Evolutionary conservation across 306 rosid species (phyloP), one percentile per base, ranked within the genome.

Genomic region (Alnus glutinosa): DNA sequence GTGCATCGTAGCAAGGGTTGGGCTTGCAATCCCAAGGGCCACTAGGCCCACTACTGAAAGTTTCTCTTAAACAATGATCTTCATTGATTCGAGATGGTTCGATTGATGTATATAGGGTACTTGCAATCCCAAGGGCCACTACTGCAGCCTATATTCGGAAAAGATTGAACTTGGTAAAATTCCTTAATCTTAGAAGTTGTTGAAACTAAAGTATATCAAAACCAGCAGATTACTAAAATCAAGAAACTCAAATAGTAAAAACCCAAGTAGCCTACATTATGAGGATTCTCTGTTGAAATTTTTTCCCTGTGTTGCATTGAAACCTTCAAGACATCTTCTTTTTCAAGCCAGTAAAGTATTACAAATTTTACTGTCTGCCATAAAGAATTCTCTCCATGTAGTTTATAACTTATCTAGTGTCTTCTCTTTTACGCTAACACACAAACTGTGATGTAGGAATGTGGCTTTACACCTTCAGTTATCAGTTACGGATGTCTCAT

Each of bases 401-500:
- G 51, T 48, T 67, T 11, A 11, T 46, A 47, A 48, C 55, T 44
- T 32, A 61, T 51, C 54, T 78, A 42, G 28, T 58, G 47, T 68
- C 70, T 79, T 76, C 71, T 68, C 75, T 62, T 48, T 46, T 78
- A 16, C 50, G 7, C 57, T 83, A 67, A 83, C 74, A n/a, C 62
- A 1, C 67, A 77, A 58, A 51, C 80, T 64, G 39, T 74, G 10
- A 39, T 79, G 78, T 73, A 95, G 98, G 98, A 95, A 91, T 95
- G 98, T 80, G 98, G 98, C 77, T 88, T 95, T 85, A 85, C 94
- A 63, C 98, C 98, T 78, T 89, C 98, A 10, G 84, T 92, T 86
- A 78, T 95, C 87, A 95, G 85, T 81, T 95, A 92, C 87, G 97
- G 98, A 51, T 95, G 98, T 88, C 89, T 95, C 72, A 87, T 92